Evolutionary conservation across 139 green algal genomes (phyloP).

Genomic region (Tetraselmis striata): DNA sequence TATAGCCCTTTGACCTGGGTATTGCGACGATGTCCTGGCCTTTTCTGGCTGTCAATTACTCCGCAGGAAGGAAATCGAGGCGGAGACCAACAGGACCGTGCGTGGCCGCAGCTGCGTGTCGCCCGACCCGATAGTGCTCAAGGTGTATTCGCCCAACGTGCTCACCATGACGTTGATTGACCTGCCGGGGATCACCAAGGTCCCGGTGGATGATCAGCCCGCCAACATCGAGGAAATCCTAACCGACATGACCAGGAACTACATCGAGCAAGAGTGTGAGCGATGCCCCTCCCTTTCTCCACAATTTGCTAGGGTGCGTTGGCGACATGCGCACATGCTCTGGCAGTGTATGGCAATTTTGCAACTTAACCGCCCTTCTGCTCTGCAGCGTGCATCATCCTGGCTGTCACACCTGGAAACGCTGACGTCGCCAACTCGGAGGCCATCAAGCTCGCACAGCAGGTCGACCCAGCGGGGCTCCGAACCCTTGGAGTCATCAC

Average conservation of each 20-base stretch:
- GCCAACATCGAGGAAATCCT: slow-evolving; percentile 10
- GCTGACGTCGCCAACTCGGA: slow-evolving; percentile 10
- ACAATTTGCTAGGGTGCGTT: too few species aligned
- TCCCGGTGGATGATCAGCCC: slow-evolving; percentile 12
- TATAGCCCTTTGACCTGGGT: not conserved
- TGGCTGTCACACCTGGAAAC: slow-evolving; percentile 12
- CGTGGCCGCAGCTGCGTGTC: slow-evolving; percentile 65
- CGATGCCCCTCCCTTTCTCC: too few species aligned
- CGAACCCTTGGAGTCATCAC: slow-evolving; percentile 15
- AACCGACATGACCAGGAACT: slow-evolving; percentile 9
- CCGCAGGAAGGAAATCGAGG: slow-evolving; percentile 87
- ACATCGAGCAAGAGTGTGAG: not conserved
- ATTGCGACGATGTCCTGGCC: slow-evolving; percentile 72
- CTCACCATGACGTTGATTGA: slow-evolving; percentile 93
- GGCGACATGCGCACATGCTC: too few species aligned
- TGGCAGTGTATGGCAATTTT: too few species aligned
- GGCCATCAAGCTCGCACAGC: slow-evolving; percentile 5
- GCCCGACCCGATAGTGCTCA: slow-evolving; percentile 89
- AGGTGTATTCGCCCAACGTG: slow-evolving; percentile 79
- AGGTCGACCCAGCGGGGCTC: slow-evolving; percentile 6
- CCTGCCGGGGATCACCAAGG: slow-evolving; percentile 70
- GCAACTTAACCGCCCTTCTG: too few species aligned
- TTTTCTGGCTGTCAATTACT: too few species aligned
- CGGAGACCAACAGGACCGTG: slow-evolving; percentile 79
- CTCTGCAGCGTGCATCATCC: slow-evolving; percentile 7